Percentiles rank a stretch among this genome's conserved stretches.
Conservation (phyloP, 2,329 filamentous ascomycete species). For the Fusarium brevicatenulatum region DNA sequence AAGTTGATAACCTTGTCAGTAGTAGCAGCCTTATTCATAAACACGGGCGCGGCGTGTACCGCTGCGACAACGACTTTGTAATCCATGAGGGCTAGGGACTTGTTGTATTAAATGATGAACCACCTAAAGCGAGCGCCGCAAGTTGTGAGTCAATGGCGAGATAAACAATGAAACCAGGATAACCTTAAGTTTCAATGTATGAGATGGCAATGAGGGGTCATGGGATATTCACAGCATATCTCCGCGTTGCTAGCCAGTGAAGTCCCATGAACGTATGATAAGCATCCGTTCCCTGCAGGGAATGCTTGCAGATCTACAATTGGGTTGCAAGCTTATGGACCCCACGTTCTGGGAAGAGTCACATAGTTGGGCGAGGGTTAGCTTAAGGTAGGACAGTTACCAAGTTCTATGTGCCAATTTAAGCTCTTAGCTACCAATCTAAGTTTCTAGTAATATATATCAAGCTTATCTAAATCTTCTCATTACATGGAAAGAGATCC, state of each 20-base stretch:
- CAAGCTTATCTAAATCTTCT: background rate
- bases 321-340: background rate
- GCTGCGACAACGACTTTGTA: background rate
- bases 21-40: background rate
- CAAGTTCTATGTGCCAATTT: too few species aligned
- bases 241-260: background rate
- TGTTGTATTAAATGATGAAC: too few species aligned
- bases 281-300: background rate
- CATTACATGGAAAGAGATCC: background rate
- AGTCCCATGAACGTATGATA: background rate
- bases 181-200: background rate
- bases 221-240: background rate
- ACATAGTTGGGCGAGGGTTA: fast-evolving
- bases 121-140: too few species aligned
- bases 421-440: background rate
- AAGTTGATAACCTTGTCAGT: background rate
- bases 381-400: too few species aligned
- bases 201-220: background rate
- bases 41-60: background rate
- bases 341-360: background rate
- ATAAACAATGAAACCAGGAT: background rate
- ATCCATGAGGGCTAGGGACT: background rate
- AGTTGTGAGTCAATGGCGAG: too few species aligned
- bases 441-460: fast-evolving
- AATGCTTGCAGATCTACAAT: background rate